These are phyloP conservation scores for Paxillus rubicundulus DNA, from an alignment of 768 basidiomycete species.

Conservation along the genomic window DNA sequence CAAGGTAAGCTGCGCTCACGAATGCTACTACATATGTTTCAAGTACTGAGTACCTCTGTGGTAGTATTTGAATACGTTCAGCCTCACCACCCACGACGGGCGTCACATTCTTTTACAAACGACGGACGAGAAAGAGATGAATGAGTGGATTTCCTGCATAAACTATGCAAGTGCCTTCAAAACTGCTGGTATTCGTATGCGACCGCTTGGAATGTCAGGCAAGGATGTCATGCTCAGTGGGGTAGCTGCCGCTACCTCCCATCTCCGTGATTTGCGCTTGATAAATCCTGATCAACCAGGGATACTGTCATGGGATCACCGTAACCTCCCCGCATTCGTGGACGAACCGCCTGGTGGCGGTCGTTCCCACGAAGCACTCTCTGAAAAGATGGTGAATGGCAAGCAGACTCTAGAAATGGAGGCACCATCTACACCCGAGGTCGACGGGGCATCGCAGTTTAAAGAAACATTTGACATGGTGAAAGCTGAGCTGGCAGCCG, in stretches of 20 bases:
- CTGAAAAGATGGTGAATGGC: slow-evolving; percentile 31
- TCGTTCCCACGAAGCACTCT: slow-evolving; percentile 24
- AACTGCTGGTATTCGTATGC: slow-evolving; percentile 77
- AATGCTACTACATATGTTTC: background rate
- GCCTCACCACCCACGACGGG: slow-evolving; percentile 71
- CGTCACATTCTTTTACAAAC: slow-evolving; percentile 83
- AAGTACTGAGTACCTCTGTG: background rate
- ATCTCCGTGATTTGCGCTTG: slow-evolving; percentile 67
- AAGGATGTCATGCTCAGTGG: slow-evolving; percentile 76
- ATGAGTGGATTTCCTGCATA: slow-evolving; percentile 87
- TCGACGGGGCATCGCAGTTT: slow-evolving; percentile 63
- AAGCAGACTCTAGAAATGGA: slow-evolving; percentile 1
- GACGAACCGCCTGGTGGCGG: slow-evolving; percentile 28
- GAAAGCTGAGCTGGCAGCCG: slow-evolving; percentile 77
- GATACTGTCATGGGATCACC: slow-evolving; percentile 41
- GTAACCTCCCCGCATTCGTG: slow-evolving; percentile 39
- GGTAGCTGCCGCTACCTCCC: slow-evolving; percentile 82
- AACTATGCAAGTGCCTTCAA: slow-evolving; percentile 96
- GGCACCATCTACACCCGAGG: slow-evolving; percentile 49
- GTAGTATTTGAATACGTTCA: slow-evolving; percentile 71
- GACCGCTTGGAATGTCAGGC: slow-evolving; percentile 65
- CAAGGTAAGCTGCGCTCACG: slow-evolving; percentile 51
- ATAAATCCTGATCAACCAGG: slow-evolving; percentile 23
- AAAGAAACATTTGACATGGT: slow-evolving; percentile 84
- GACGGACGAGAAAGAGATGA: slow-evolving; percentile 64